These are phyloP conservation scores for Candida gorgasii DNA, from an alignment of 805 yeast genomes.

Conservation along the genomic window DNA sequence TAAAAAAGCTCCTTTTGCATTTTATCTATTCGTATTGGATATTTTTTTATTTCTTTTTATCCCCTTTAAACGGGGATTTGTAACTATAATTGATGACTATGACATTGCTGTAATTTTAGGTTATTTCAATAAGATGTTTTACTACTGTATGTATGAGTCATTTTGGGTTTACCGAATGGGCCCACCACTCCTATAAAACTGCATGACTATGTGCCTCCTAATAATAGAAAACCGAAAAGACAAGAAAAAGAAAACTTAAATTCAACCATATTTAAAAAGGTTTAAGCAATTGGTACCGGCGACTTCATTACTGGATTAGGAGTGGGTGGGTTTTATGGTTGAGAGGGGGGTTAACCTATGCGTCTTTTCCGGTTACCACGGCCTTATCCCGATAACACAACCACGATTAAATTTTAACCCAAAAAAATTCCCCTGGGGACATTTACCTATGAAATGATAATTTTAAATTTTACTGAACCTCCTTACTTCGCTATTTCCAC, in stretches of 20 bases:
- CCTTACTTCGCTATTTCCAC: too few relatives aligned
- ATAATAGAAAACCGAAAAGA: too few relatives aligned
- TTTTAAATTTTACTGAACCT: too few relatives aligned
- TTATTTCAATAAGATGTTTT: too few relatives aligned
- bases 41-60: slow-evolving; percentile 5
- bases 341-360: background rate
- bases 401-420: slow-evolving; percentile 1
- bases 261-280: too few relatives aligned
- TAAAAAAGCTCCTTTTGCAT: slow-evolving; percentile 5
- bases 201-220: too few relatives aligned
- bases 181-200: too few relatives aligned
- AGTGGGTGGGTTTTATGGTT: background rate
- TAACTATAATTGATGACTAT: slow-evolving; percentile 7
- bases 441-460: slow-evolving; percentile 1
- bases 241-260: too few relatives aligned
- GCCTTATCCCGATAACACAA: slow-evolving; percentile 2
- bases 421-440: slow-evolving; percentile 3
- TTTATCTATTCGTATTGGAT: slow-evolving; percentile 6
- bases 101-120: slow-evolving; percentile 6
- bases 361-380: background rate
- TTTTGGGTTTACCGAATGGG: too few relatives aligned
- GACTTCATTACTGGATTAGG: background rate
- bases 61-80: slow-evolving; percentile 5
- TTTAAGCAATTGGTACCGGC: background rate
- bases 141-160: too few relatives aligned